Base-by-base conservation (phyloP, 148 eudicot species). In the Bassia scoparia region DNA sequence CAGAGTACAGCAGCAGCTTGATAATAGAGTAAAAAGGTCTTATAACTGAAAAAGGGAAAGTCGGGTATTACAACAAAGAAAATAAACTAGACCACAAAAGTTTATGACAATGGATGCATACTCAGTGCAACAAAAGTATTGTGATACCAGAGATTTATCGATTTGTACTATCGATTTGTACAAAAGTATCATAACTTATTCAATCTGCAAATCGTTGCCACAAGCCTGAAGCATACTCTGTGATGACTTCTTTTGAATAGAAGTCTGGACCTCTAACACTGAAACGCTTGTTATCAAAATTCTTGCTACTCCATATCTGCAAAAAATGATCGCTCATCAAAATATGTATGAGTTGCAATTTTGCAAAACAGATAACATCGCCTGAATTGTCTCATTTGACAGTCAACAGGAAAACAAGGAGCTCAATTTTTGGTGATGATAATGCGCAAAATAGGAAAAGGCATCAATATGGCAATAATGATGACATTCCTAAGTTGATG, bases 281-380 rank as follows among this genome's bases (percentile, higher is more conserved):
- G 70, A 15, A 41, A 30, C 21, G 50, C 68, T 26, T 35, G 41
- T 12, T 41, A 7, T 41, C 1, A 14, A 41, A 8, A 41, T 41
- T 8, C 12, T 41, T 41, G 46, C 46, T 41, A 41, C 46, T 41
- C 9, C 46, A 44, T 1, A 65, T 49, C 77, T 74, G 53, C 63
- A 74, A 52, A 27, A n/a, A 49, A 74, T 10, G n/a, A 23, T 29
- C 18, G 18, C 16, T 67, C 53, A 35, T 34, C n/a, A n/a, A 35
- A 10, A 62, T 3, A 3, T 13, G 44, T 3, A 55, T 58, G 34
- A 35, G 48, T 64, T 64, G 68, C 68, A 58, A 64, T 20, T 27
- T 64, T 64, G 68, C 68, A 58, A 64, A 64, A 21, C 68, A 52
- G 24, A 41, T 41, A 12, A 12, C 46, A 41, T 41, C 46, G 8